These are phyloP conservation scores for Phytophthora quininea DNA, from an alignment of 352 stramenopile species.

Conservation along the genomic window DNA sequence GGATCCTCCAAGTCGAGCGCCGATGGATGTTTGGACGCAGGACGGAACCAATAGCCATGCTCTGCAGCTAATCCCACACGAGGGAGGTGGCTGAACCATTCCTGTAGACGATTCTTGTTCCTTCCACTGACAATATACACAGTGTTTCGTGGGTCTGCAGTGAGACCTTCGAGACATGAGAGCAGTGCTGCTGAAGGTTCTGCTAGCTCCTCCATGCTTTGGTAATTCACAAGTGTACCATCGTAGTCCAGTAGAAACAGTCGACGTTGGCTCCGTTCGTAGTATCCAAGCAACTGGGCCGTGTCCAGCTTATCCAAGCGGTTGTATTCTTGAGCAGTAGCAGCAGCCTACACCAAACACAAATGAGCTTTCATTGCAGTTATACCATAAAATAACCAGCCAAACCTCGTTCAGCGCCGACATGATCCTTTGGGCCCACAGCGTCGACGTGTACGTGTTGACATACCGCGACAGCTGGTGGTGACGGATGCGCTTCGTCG, in stretches of 20 bases:
- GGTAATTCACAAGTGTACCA: constrained; percentile 81
- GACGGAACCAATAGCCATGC: constrained; percentile 84
- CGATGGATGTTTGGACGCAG: constrained; percentile 60
- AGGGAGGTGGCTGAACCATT: constrained; percentile 86
- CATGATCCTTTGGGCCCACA: constrained; percentile 89
- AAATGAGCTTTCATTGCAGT: neutral
- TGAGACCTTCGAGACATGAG: constrained; percentile 71
- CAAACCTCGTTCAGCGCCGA: constrained; percentile 73
- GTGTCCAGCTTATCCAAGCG: constrained; percentile 87
- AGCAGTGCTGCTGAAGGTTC: constrained; percentile 61
- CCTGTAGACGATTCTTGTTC: constrained; percentile 75
- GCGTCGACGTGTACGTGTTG: constrained; percentile 88
- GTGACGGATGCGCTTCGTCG: constrained; percentile 86
- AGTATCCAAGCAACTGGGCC: constrained; percentile 81
- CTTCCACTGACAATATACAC: constrained; percentile 88
- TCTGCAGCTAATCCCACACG: constrained; percentile 80
- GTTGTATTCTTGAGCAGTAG: constrained; percentile 85
- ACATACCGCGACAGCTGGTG: constrained; percentile 88
- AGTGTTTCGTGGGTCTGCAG: constrained; percentile 74
- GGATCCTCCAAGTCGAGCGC: constrained; percentile 13
- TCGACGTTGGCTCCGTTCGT: constrained; percentile 80
- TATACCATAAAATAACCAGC: neutral
- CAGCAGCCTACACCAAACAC: constrained; percentile 42
- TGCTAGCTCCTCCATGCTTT: constrained; percentile 78
- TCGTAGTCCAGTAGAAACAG: constrained; percentile 90